These are phyloP conservation scores for Populus nigra DNA, from an alignment of 345 rosid genomes.

Conservation along the genomic window DNA sequence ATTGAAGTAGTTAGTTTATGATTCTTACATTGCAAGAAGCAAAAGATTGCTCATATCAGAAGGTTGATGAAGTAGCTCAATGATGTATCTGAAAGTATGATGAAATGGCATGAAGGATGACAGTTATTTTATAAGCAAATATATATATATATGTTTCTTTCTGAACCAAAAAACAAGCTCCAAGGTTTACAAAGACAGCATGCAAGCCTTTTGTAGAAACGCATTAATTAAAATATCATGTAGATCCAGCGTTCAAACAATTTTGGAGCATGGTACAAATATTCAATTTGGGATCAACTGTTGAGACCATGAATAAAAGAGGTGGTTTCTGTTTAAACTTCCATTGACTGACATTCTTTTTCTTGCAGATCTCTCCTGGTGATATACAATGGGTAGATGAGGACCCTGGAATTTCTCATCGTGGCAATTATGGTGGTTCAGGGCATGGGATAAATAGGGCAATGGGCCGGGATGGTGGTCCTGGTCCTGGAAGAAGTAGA, in stretches of 20 bases:
- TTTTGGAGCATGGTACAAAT: neutral
- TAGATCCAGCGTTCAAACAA: neutral
- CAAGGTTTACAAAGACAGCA: neutral
- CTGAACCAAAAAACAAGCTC: neutral
- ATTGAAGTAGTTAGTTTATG: neutral
- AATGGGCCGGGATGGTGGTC: conserved; percentile 42
- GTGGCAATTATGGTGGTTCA: conserved; percentile 43
- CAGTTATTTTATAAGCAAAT: neutral
- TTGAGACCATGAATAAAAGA: neutral
- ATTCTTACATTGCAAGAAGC: neutral
- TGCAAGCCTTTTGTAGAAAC: neutral
- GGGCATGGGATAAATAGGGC: conserved; percentile 53
- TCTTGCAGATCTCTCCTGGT: conserved; percentile 65
- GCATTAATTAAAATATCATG: neutral
- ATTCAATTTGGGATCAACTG: neutral
- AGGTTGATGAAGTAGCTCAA: neutral
- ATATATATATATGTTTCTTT: neutral
- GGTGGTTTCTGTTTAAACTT: neutral
- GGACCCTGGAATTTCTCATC: conserved; percentile 56
- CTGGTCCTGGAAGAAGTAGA: conserved; percentile 60
- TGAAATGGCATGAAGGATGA: neutral
- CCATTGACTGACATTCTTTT: neutral
- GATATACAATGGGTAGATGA: conserved; percentile 78
- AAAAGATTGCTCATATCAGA: neutral
- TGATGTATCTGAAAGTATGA: neutral